These are phyloP conservation scores for Puccinellia tenuiflora DNA, from an alignment of 176 grass and related monocot genomes.

Conservation along the genomic window DNA sequence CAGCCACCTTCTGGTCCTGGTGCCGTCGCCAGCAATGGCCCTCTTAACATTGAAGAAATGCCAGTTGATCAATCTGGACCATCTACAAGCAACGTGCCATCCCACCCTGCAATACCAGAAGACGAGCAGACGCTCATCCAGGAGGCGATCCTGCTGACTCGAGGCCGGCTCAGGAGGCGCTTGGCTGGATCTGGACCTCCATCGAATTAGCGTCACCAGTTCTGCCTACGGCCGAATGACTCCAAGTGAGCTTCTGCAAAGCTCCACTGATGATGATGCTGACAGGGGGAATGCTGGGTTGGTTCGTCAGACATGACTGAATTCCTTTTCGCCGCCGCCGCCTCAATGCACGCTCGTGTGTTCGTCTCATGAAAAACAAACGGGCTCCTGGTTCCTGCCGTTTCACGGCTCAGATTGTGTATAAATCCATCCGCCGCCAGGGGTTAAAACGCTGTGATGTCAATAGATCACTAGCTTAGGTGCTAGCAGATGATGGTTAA, in stretches of 20 bases:
- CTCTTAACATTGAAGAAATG: slow-evolving; percentile 11
- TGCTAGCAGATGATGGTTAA: background rate
- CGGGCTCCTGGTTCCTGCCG: background rate
- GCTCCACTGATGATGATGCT: background rate
- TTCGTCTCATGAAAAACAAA: background rate
- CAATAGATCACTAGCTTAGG: background rate
- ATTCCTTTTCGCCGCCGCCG: background rate
- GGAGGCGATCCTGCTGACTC: slow-evolving; percentile 42
- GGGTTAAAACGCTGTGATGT: background rate
- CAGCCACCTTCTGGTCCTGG: slow-evolving; percentile 18
- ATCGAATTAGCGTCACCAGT: background rate
- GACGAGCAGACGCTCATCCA: slow-evolving; percentile 43
- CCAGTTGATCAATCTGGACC: slow-evolving; percentile 6
- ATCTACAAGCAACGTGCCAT: background rate
- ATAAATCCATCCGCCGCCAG: slow-evolving; percentile 3
- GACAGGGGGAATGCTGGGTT: background rate
- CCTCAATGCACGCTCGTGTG: background rate
- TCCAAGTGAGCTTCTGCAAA: background rate
- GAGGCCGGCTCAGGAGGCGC: slow-evolving; percentile 47
- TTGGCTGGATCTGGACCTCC: slow-evolving; percentile 28
- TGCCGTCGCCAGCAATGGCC: background rate
- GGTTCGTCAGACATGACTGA: background rate
- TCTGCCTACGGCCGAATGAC: background rate
- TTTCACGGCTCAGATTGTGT: slow-evolving; percentile 17
- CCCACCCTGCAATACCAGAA: background rate